Conservation (phyloP, 169 alveolate species). For the Eimeria tenella region DNA sequence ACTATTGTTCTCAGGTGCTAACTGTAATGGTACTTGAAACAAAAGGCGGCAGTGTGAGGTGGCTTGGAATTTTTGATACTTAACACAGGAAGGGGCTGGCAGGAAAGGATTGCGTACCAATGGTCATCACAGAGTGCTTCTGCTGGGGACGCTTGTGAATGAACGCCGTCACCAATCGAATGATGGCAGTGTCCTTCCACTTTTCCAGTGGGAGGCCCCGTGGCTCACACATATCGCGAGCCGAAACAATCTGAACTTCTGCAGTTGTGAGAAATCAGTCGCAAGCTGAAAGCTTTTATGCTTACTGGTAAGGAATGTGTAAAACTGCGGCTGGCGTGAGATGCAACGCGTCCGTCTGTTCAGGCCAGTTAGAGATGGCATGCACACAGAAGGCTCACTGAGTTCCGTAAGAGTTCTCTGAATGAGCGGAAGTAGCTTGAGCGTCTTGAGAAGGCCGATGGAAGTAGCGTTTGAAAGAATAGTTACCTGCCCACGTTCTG, state of each 20-base stretch:
- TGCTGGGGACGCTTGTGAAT: conserved; percentile 61
- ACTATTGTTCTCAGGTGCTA: neutral
- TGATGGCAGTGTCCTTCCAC: conserved; percentile 76
- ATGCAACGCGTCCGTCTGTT: neutral
- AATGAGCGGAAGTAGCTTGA: conserved; percentile 70
- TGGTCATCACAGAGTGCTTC: conserved; percentile 73
- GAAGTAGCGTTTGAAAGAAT: conserved; percentile 75
- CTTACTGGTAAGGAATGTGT: neutral
- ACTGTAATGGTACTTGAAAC: neutral
- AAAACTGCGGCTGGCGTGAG: neutral
- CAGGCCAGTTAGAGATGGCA: neutral
- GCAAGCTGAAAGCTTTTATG: neutral
- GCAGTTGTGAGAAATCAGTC: conserved; percentile 26
- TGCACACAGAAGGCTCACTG: conserved; percentile 42
- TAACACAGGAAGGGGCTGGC: neutral
- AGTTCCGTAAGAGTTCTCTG: conserved; percentile 71
- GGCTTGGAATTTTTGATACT: neutral
- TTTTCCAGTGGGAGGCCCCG: conserved; percentile 76
- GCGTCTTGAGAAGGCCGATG: conserved; percentile 74
- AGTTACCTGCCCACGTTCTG: conserved; percentile 67
- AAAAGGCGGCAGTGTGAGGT: neutral
- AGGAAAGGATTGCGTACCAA: conserved; percentile 26
- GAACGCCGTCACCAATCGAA: conserved; percentile 70
- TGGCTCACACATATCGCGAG: conserved; percentile 78
- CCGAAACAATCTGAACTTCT: conserved; percentile 70